Evolutionary conservation across 1,139 yeast species (phyloP).

Genomic region (Yamadazyma taylorii): DNA sequence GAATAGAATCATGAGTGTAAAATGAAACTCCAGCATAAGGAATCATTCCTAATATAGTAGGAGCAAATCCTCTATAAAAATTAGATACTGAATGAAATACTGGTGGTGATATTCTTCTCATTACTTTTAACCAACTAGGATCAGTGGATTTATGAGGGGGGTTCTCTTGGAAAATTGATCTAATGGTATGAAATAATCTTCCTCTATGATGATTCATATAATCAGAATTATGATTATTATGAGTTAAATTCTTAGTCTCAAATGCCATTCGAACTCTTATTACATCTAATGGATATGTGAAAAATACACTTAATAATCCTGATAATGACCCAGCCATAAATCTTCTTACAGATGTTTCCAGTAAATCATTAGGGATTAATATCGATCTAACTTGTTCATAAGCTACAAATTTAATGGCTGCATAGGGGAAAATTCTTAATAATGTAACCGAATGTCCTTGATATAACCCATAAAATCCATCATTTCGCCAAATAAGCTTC

Average conservation of each 20-base stretch:
- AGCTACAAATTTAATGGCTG: conserved; percentile 96
- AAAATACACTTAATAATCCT: conserved; percentile 81
- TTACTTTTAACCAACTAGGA: conserved; percentile 36
- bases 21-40: conserved; percentile 98
- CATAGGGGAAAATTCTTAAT: conserved; percentile 90
- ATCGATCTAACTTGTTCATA: conserved; percentile 87
- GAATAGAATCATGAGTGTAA: conserved; percentile 88
- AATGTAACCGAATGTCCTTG: conserved; percentile 96
- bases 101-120: conserved; percentile 35
- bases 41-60: conserved; percentile 92
- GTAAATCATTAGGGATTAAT: conserved; percentile 68
- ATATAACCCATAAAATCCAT: conserved; percentile 81
- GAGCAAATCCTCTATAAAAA: conserved; percentile 92
- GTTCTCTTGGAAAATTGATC: conserved; percentile 59
- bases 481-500: conserved; percentile 58
- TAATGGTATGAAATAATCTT: conserved; percentile 53
- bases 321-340: conserved; percentile 88
- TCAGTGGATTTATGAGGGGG: conserved; percentile 46
- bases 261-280: conserved; percentile 90
- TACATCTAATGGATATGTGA: conserved; percentile 90
- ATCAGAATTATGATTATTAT: conserved; percentile 20
- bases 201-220: conserved; percentile 44
- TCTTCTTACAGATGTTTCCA: conserved; percentile 81
- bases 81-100: conserved; percentile 52
- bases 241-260: conserved; percentile 56